These are phyloP conservation scores for Collariella sp. DNA, from an alignment of 495 filamentous ascomycete species.

Conservation along the genomic window DNA sequence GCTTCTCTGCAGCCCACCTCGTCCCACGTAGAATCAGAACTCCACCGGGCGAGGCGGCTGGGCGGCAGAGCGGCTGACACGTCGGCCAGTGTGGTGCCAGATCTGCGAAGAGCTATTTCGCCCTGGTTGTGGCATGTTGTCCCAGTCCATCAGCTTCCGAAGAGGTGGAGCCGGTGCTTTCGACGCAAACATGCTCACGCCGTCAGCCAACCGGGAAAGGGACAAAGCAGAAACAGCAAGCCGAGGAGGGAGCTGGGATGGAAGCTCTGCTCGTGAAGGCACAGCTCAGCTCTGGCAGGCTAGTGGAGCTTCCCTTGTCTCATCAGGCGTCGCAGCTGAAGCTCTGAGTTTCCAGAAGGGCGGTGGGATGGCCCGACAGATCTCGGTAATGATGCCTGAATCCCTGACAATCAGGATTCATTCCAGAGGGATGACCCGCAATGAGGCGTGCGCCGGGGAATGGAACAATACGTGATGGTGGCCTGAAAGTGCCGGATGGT, in stretches of 20 bases:
- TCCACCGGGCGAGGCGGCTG: slow-evolving; percentile 1
- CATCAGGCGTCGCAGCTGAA: background rate
- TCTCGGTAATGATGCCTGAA: background rate
- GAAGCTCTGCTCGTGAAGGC: too few species aligned
- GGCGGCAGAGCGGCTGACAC: slow-evolving; percentile 7
- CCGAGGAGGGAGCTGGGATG: too few species aligned
- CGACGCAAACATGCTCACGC: background rate
- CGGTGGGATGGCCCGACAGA: background rate
- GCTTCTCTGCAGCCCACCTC: slow-evolving; percentile 8
- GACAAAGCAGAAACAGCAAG: too few species aligned
- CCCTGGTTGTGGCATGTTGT: background rate
- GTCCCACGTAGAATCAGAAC: background rate
- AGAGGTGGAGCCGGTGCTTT: background rate
- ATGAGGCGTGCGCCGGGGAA: slow-evolving; percentile 4
- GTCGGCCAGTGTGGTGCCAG: background rate
- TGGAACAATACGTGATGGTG: background rate
- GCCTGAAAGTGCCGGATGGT: background rate
- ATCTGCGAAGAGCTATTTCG: background rate
- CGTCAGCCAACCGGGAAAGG: background rate
- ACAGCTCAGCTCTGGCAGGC: background rate
- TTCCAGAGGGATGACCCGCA: background rate
- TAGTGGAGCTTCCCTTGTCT: background rate
- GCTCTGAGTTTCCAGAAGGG: background rate
- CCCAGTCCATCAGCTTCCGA: background rate
- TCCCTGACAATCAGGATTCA: slow-evolving; percentile 5